Percentiles rank a stretch among this genome's conserved stretches.
Conservation (phyloP, 1,284 basidiomycete genomes). For the Sphagnurus paluster region DNA sequence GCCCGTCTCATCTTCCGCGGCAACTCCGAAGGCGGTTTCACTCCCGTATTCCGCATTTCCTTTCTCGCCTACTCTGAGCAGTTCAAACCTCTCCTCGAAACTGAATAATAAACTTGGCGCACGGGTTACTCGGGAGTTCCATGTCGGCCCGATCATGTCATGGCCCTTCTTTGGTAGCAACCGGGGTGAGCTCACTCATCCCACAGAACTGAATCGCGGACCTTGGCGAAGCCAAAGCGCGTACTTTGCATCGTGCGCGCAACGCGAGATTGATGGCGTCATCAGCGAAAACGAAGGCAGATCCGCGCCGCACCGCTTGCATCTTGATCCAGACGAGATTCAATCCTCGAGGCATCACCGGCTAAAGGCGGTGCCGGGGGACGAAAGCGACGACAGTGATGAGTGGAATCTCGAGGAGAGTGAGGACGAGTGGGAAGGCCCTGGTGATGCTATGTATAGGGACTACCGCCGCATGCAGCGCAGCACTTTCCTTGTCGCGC, state of each 20-base stretch:
- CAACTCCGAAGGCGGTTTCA: constrained; percentile 40
- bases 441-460: constrained; percentile 71
- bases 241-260: constrained; percentile 64
- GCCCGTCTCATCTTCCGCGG: constrained; percentile 28
- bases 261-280: constrained; percentile 67
- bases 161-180: constrained; percentile 86
- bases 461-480: constrained; percentile 79
- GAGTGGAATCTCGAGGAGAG: constrained; percentile 76
- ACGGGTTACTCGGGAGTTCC: constrained; percentile 38
- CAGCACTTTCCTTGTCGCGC: constrained; percentile 71
- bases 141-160: constrained; percentile 77
- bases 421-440: constrained; percentile 73
- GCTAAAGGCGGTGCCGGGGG: constrained; percentile 61
- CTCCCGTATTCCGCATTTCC: constrained; percentile 39
- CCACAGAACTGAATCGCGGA: constrained; percentile 70
- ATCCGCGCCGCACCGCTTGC: constrained; percentile 68
- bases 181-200: constrained; percentile 67
- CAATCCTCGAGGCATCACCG: constrained; percentile 66
- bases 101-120: constrained; percentile 16
- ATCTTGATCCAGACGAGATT: constrained; percentile 77
- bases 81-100: constrained; percentile 26
- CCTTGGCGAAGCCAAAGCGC: constrained; percentile 62
- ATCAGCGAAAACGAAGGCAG: constrained; percentile 73
- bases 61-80: constrained; percentile 39
- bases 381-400: constrained; percentile 68